Conservation (phyloP, 2,329 filamentous ascomycete species). For the Talaromyces rugulosus region DNA sequence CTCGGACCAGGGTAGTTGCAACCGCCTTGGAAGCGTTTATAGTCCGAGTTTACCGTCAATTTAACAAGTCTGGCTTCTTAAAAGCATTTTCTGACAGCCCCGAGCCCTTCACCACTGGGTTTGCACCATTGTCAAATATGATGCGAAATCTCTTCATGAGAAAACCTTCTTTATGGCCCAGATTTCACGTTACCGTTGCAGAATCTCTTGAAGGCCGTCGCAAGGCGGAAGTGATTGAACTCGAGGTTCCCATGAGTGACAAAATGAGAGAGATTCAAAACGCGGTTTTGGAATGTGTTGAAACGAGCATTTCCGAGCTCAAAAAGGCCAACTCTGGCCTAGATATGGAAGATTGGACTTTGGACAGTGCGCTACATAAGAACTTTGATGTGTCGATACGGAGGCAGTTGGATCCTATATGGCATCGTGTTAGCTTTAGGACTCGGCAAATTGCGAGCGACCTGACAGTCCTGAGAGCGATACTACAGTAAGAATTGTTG, state of each 20-base stretch:
- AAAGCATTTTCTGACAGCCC: constrained; percentile 95
- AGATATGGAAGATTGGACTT: constrained; percentile 95
- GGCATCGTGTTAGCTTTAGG: constrained; percentile 94
- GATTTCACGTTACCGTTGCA: constrained; percentile 88
- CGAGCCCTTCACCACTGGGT: constrained; percentile 83
- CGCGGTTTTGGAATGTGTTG: constrained; percentile 91
- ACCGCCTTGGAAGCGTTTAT: constrained; percentile 95
- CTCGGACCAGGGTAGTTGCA: constrained; percentile 59
- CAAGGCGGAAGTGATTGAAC: constrained; percentile 93
- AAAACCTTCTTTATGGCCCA: constrained; percentile 85
- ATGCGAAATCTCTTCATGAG: constrained; percentile 88
- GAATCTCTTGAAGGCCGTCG: constrained; percentile 84
- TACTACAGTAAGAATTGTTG: constrained; percentile 61
- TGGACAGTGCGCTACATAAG: constrained; percentile 86
- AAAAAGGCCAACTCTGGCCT: constrained; percentile 86
- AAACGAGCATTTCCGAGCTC: constrained; percentile 87
- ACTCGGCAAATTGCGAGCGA: constrained; percentile 93
- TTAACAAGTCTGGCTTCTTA: constrained; percentile 88
- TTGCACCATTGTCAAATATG: constrained; percentile 82
- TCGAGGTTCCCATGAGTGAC: constrained; percentile 94
- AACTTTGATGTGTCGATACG: constrained; percentile 88
- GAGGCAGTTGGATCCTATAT: constrained; percentile 89
- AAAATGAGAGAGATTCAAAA: constrained; percentile 91
- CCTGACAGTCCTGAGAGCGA: constrained; percentile 72
- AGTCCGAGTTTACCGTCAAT: constrained; percentile 84